A percentile compares a stretch with the other conserved stretches of the same genome.
phyloP scores from a whole-genome alignment of 371 early-diverging fungal genomes.

The Apophysomyces variabilis region DNA sequence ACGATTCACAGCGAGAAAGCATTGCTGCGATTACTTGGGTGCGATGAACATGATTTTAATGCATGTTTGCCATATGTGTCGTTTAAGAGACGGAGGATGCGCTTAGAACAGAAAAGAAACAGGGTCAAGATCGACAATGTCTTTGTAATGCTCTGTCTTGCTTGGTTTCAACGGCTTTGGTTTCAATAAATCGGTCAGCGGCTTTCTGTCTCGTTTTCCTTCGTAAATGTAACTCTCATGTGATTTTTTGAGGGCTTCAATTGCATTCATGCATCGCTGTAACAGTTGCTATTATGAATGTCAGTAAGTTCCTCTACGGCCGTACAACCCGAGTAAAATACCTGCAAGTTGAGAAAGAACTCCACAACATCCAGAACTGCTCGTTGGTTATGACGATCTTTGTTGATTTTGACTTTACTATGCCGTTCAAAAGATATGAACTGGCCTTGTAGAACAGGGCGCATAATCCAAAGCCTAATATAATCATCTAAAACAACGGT shows the following conservation, averaged over 20 bases:
- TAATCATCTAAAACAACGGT: background rate
- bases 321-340: background rate
- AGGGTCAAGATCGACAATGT: background rate
- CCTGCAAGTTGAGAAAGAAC: background rate
- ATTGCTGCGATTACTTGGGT: no score
- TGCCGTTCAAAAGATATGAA: background rate
- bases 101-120: background rate
- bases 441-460: background rate
- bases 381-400: background rate
- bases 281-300: background rate
- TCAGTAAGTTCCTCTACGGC: background rate
- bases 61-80: no score
- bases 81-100: no score
- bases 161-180: background rate
- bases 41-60: no score
- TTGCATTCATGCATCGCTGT: background rate
- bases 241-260: background rate
- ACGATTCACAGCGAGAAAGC: no score
- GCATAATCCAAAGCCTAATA: conserved; percentile 9
- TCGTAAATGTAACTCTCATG: background rate
- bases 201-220: background rate
- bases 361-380: background rate
- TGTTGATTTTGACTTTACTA: background rate
- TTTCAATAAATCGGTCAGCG: background rate
- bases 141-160: background rate